A percentile compares a stretch with the other conserved stretches of the same genome.
Conservation (phyloP, 2,329 filamentous ascomycete species). For the Corynespora cassiicola region DNA sequence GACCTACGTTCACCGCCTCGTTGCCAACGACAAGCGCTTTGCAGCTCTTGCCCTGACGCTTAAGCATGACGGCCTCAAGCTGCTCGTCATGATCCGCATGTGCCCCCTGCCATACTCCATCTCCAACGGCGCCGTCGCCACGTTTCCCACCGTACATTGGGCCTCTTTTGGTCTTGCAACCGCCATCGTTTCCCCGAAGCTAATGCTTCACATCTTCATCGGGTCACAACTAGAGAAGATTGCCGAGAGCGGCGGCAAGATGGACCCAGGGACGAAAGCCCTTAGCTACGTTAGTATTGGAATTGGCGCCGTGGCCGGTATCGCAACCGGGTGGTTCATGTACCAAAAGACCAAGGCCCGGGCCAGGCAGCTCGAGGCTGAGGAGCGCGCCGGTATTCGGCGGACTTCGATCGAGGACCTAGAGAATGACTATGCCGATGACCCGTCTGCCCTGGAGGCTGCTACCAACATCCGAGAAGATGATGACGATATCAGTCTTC, state of each 20-base stretch:
- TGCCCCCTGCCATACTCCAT: constrained; percentile 93
- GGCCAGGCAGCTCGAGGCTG: constrained; percentile 57
- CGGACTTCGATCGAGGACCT: constrained; percentile 40
- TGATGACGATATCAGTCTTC: constrained; percentile 58
- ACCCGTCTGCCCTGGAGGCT: constrained; percentile 51
- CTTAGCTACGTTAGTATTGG: constrained; percentile 85
- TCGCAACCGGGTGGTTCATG: constrained; percentile 81
- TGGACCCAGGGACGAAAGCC: constrained; percentile 78
- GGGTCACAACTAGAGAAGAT: constrained; percentile 82
- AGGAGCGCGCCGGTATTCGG: constrained; percentile 48
- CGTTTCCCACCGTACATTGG: constrained; percentile 85
- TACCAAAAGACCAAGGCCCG: constrained; percentile 67
- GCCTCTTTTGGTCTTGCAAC: constrained; percentile 81
- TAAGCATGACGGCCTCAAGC: constrained; percentile 86
- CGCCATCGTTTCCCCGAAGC: constrained; percentile 80
- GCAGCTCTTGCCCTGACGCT: constrained; percentile 86
- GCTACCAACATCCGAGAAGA: constrained; percentile 52
- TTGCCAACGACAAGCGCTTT: constrained; percentile 85
- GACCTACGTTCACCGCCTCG: constrained; percentile 77
- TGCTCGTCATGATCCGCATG: constrained; percentile 89
- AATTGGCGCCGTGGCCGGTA: constrained; percentile 73
- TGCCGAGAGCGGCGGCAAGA: constrained; percentile 81
- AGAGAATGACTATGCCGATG: constrained; percentile 52
- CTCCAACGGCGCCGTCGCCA: constrained; percentile 92
- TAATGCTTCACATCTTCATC: constrained; percentile 92